Base-by-base conservation (phyloP, 495 filamentous ascomycete genomes). In the Viridothelium virens region DNA sequence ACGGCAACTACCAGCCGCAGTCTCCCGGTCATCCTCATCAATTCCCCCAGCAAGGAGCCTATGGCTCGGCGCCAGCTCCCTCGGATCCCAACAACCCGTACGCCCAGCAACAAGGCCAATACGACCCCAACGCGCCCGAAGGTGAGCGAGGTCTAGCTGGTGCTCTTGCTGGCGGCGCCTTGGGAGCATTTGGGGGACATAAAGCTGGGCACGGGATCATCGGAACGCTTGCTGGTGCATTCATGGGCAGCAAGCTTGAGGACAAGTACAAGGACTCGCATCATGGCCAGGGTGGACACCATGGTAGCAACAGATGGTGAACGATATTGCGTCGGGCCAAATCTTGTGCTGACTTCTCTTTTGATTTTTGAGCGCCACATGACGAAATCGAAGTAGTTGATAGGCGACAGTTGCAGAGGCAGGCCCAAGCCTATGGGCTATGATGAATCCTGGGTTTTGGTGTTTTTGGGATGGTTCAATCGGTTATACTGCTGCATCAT, bases 231-330 rank as follows among this genome's bases (percentile, higher is more conserved):
- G 70, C 71, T 11, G 75, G 75, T 16, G 76, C 75, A 10, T 72
- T 78, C 47, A 2, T 73, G 5, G 76, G 76, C 14, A 71, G 69
- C 70, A 78, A 78, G 70, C 68, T 75, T 14, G 75, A 78, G 65
- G 76, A 78, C 64, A 71, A 71, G 56, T 69, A 66, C 63, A 78
- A 78, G 75, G 61, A 71, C 16, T 66, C 68, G 53, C 64, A 66
- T 41, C 34, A 46, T 38, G 7, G 16, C 11, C 48, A 61, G 14
- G 37, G 53, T 39, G 50, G 64, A 2, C 12, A 25, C 38, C 64
- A 66, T 7, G 64, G 64, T n/a, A 10, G 36, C 16, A 59, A 25
- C 25, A 2, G 48, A 37, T 59, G 53, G 53, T 59, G 36, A 31
- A 5, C 53, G 11, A 53, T 16, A 11, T 44, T 44, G 41, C 41